Percentiles rank a stretch among this genome's conserved stretches.
Evolutionary conservation across 495 filamentous ascomycete species (phyloP).

Genomic region (Annulohypoxylon maeteangense): DNA sequence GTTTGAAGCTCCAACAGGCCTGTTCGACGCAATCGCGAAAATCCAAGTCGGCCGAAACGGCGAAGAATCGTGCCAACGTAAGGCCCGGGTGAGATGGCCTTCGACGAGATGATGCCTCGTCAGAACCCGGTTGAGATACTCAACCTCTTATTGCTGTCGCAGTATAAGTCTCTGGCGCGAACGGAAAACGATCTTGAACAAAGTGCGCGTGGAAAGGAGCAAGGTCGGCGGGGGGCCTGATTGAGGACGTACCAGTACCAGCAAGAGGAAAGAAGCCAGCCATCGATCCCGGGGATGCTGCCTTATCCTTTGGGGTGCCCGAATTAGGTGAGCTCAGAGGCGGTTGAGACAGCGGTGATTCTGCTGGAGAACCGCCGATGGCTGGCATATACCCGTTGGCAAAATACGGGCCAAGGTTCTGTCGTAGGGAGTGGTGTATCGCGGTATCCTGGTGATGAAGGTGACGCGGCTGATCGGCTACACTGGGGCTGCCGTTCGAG

Average conservation of each 20-base stretch:
- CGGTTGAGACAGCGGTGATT: conserved; percentile 45
- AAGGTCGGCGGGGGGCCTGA: conserved; percentile 42
- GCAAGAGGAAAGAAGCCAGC: conserved; percentile 46
- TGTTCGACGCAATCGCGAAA: background rate
- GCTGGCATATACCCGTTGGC: conserved; percentile 38
- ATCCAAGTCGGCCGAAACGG: background rate
- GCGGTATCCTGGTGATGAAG: conserved; percentile 48
- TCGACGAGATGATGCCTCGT: background rate
- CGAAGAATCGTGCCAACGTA: no score
- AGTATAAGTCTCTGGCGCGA: conserved; percentile 53
- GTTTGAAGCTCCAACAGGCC: background rate
- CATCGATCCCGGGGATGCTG: conserved; percentile 41
- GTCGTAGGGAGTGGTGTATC: conserved; percentile 53
- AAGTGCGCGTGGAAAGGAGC: conserved; percentile 49
- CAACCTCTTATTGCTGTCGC: conserved; percentile 52
- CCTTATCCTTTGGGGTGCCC: conserved; percentile 36
- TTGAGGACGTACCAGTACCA: conserved; percentile 57
- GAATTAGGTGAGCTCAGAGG: conserved; percentile 31
- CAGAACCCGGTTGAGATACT: background rate
- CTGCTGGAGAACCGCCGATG: conserved; percentile 48
- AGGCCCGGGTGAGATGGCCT: background rate
- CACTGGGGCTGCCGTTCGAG: conserved; percentile 52
- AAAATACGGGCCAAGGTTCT: conserved; percentile 52
- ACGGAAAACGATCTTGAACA: conserved; percentile 53
- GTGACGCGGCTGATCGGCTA: conserved; percentile 42